Base-by-base conservation (phyloP, 2,329 filamentous ascomycete genomes). In the Eurotiales sp. region DNA sequence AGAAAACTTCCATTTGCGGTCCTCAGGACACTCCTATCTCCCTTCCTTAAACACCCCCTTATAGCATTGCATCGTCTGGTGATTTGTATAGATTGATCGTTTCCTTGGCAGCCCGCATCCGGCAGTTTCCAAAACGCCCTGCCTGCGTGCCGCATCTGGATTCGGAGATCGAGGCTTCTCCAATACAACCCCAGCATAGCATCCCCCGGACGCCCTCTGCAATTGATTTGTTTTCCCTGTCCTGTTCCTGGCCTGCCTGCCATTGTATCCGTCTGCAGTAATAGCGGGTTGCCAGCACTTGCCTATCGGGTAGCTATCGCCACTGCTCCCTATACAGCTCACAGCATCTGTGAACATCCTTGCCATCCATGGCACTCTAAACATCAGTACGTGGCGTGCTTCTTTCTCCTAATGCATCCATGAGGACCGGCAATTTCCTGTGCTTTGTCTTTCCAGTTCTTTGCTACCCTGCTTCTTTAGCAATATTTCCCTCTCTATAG, bases 181-280 rank as follows among this genome's bases (percentile, higher is more conserved):
- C 17, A 36, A 15, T 36, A 36, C 32, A 36, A 21, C 30, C 34
- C n/a, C 17, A 8, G n/a, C n/a, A n/a, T n/a, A n/a, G n/a, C n/a
- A n/a, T n/a, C n/a, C n/a, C n/a, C n/a, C n/a, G n/a, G n/a, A n/a
- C n/a, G n/a, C n/a, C n/a, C n/a, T n/a, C n/a, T n/a, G n/a, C n/a
- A 15, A 32, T 25, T 27, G 30, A 12, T 34, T 14, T 32, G 15
- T 32, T n/a, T 23, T n/a, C 17, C n/a, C 19, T 22, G 15, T 14
- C 11, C 11, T 8, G n/a, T 12, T 27, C 17, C 36, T 37, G 22
- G 11, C 27, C 21, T 48, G 36, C n/a, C 37, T 29, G 30, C 14
- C 32, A 45, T 15, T 47, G 37, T 52, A 30, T 52, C 50, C 50
- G 43, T 46, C 50, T 52, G 42, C 50, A 41, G 50, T 34, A 46